Base-by-base conservation (phyloP, 225 moss, liverwort and hornwort species). In the Pleurozium schreberi region DNA sequence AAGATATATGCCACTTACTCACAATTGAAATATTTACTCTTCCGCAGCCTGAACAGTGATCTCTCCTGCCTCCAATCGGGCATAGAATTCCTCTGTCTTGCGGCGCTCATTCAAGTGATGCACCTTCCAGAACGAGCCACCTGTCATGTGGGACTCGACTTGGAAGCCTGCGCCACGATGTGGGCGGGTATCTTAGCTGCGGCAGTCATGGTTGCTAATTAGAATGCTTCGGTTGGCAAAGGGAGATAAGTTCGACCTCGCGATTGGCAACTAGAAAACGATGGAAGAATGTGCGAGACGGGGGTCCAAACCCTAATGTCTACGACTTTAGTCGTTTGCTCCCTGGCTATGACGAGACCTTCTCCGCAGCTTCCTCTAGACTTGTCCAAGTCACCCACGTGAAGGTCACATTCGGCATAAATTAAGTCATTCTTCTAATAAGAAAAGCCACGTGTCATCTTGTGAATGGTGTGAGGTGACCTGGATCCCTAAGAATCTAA, bases 21-120 rank as follows among this genome's bases (percentile, higher is more conserved):
- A 81, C 87, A 50, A 65, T 77, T 57, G 49, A 73, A 31, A 33
- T n/a, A 38, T 85, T 85, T 42, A 91, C 66, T 93, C 92, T 73
- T 89, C 84, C 40, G 87, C 84, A 88, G 49, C 52, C 26, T n/a
- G 33, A 42, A 92, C 88, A 30, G 87, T 92, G 71, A 93, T 93
- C 90, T 93, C 93, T 88, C 92, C 92, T 53, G 87, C 86, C 91
- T 94, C 94, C 84, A 94, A 76, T 64, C 83, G 86, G 75, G 91
- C 87, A 70, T 94, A 94, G 40, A 92, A 91, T 27, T 94, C 94
- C 89, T 94, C 92, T 3, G 92, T 90, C 92, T 86, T 94, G 64
- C 92, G 92, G 59, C 91, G 92, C 90, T 94, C 90, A 58, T 93
- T 94, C 91, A 94, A 43, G 52, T 94, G 92, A 75, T 94, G 92